Conservation (phyloP, 495 filamentous ascomycete genomes). For the Xanthoparmelia taractica region DNA sequence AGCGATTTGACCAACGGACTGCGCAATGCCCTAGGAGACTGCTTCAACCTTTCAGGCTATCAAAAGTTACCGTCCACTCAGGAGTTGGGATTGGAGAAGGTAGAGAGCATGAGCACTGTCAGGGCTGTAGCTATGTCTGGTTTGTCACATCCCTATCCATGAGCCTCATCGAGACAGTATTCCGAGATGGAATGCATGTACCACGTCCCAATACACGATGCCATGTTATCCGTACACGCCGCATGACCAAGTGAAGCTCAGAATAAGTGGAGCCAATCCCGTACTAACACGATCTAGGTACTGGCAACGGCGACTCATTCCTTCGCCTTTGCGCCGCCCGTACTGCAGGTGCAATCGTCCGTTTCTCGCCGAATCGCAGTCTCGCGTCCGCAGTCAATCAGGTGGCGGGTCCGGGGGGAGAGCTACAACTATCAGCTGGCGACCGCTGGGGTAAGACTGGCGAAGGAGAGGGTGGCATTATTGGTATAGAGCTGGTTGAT, state of each 20-base stretch:
- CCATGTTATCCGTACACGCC: too few relatives aligned
- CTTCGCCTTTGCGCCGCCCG: conserved; percentile 63
- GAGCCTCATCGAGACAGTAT: too few relatives aligned
- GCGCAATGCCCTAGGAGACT: conserved; percentile 9
- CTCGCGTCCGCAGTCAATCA: conserved; percentile 47
- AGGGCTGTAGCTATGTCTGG: conserved; percentile 63
- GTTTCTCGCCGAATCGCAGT: conserved; percentile 43
- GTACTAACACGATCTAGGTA: conserved; percentile 34
- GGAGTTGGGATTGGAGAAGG: conserved; percentile 12
- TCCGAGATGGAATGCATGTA: too few relatives aligned
- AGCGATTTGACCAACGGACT: conserved; percentile 31
- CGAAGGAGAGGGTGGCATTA: conserved; percentile 80
- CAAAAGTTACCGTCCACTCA: conserved; percentile 2
- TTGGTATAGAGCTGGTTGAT: conserved; percentile 66
- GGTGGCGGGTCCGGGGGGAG: conserved; percentile 63
- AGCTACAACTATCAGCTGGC: conserved; percentile 68
- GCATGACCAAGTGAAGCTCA: too few relatives aligned
- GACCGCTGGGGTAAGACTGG: conserved; percentile 66
- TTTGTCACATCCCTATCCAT: background rate
- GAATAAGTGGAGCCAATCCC: too few relatives aligned
- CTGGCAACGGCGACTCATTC: conserved; percentile 87
- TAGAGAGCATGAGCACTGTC: conserved; percentile 13
- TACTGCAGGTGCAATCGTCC: conserved; percentile 63
- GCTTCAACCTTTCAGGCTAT: conserved; percentile 9
- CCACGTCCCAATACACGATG: too few relatives aligned